Percentiles rank a stretch among this genome's conserved stretches.
Conservation (phyloP, 2,329 filamentous ascomycete genomes). For the Colletotrichum aenigma region DNA sequence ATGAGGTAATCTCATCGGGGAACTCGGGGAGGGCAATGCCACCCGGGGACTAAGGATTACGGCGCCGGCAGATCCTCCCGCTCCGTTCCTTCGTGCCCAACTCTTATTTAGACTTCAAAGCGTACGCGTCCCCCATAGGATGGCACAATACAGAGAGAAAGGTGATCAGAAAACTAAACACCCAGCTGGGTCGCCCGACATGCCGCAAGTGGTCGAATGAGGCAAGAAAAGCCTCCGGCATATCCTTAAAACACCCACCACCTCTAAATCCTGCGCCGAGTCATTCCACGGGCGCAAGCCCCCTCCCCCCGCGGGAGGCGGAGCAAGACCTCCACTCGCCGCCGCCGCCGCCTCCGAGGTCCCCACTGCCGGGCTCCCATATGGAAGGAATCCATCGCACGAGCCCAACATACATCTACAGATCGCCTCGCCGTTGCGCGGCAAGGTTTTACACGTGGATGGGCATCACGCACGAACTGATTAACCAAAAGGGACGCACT, state of each 20-base stretch:
- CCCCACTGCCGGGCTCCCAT: background rate
- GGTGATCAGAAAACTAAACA: background rate
- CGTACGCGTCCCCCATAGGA: background rate
- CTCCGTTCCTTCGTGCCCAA: background rate
- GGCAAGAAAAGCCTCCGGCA: background rate
- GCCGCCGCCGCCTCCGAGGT: background rate
- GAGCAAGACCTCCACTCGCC: background rate
- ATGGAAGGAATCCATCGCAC: background rate
- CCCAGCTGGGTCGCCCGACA: background rate
- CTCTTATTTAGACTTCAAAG: background rate
- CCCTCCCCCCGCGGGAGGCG: background rate
- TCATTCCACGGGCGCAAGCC: background rate
- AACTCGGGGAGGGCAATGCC: background rate
- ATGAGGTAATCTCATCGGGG: background rate
- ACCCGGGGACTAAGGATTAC: background rate
- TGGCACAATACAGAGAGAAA: background rate
- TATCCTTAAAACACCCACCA: background rate
- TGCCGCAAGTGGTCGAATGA: background rate
- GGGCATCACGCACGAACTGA: background rate
- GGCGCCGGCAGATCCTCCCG: background rate
- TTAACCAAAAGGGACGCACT: background rate
- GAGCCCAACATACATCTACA: background rate
- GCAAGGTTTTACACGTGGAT: background rate
- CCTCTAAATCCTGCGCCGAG: background rate
- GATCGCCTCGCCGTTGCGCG: background rate